These are phyloP conservation scores for Isatis lusitanica DNA, from an alignment of 441 rosid genomes.

Conservation along the genomic window DNA sequence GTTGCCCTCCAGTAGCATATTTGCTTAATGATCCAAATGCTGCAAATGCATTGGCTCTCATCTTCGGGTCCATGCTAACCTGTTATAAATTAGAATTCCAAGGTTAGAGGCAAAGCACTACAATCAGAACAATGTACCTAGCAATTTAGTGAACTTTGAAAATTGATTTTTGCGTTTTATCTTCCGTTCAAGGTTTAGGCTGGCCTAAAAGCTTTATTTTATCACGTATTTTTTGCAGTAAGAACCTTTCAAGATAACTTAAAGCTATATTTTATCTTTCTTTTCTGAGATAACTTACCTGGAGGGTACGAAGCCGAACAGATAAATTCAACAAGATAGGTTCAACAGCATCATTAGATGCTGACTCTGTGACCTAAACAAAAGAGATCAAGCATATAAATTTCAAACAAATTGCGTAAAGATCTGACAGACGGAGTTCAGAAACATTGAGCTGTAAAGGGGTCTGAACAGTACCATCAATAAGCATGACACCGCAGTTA, in stretches of 20 bases:
- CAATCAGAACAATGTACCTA: constrained; percentile 1
- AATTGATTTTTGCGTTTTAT: background rate
- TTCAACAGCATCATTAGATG: constrained; percentile 84
- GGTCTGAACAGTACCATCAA: constrained; percentile 53
- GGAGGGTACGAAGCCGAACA: constrained; percentile 89
- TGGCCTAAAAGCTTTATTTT: background rate
- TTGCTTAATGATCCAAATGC: constrained; percentile 90
- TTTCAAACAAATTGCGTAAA: background rate
- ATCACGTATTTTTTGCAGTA: background rate
- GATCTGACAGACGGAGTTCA: constrained; percentile 11
- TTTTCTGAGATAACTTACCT: constrained; percentile 42
- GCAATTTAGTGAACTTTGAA: constrained; percentile 2
- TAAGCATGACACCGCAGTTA: constrained; percentile 94
- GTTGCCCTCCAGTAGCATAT: constrained; percentile 70
- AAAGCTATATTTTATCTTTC: background rate
- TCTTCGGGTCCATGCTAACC: constrained; percentile 77
- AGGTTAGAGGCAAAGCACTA: constrained; percentile 9
- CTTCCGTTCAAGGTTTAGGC: constrained; percentile 5
- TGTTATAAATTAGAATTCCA: constrained; percentile 37
- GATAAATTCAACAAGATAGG: constrained; percentile 86
- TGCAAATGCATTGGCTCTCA: constrained; percentile 86
- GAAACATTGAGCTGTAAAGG: background rate
- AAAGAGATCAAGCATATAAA: constrained; percentile 21
- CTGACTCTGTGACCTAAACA: constrained; percentile 75
- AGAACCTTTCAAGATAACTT: background rate